Conservation (phyloP, 345 rosid genomes). For the Brassica carinata region DNA sequence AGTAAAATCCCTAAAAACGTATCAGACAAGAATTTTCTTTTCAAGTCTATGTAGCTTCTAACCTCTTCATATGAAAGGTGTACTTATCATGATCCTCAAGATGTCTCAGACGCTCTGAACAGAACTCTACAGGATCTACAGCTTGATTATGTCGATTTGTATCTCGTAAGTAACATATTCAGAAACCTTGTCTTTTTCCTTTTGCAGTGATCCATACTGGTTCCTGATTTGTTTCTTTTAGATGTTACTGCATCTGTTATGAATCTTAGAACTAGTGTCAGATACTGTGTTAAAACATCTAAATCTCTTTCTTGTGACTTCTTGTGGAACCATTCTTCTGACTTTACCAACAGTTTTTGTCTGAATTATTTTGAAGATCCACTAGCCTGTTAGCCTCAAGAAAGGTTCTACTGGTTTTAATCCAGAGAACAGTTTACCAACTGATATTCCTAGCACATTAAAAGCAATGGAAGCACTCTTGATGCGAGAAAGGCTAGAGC, state of each 20-base stretch:
- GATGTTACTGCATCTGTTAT: neutral
- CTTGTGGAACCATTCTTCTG: neutral
- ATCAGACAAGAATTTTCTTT: neutral
- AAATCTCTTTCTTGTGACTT: neutral
- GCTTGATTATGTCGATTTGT: constrained; percentile 72
- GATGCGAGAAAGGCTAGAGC: constrained; percentile 72
- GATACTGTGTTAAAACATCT: neutral
- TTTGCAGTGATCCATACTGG: neutral
- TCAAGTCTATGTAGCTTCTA: constrained; percentile 7
- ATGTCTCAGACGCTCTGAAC: constrained; percentile 58
- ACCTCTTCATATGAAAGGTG: constrained; percentile 47
- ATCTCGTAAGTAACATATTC: constrained; percentile 56
- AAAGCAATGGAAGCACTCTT: constrained; percentile 71
- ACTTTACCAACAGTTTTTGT: neutral
- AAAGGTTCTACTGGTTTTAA: constrained; percentile 55
- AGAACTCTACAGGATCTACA: constrained; percentile 68
- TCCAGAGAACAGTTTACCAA: constrained; percentile 56
- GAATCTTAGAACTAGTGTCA: neutral
- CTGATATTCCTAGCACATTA: constrained; percentile 80
- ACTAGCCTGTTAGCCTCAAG: constrained; percentile 76
- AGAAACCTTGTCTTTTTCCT: neutral
- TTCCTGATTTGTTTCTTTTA: neutral
- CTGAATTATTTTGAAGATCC: constrained; percentile 53
- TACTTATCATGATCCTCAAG: constrained; percentile 62
- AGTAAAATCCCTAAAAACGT: too few relatives aligned